Conservation (phyloP, 148 eudicot species). For the Rhododendron simsii region DNA sequence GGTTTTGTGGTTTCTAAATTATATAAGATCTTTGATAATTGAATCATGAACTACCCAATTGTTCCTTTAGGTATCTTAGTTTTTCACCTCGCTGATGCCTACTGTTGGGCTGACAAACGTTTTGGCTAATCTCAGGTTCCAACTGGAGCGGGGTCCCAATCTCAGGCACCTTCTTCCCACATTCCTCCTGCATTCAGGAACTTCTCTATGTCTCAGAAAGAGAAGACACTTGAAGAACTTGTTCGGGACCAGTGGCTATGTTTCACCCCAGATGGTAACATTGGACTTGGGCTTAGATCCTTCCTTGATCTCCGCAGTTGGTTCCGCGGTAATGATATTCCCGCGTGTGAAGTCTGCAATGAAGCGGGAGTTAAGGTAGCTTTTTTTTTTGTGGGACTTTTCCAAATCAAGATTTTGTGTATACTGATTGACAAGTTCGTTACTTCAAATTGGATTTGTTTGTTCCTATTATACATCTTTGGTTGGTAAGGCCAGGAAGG, state of each 20-base stretch:
- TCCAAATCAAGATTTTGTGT: not conserved
- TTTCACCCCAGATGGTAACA: conserved; percentile 45
- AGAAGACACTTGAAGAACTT: conserved; percentile 73
- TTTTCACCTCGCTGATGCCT: not conserved
- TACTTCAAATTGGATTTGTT: not conserved
- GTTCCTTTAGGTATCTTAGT: not conserved
- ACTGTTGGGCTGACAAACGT: conserved; percentile 10
- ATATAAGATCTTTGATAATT: not conserved
- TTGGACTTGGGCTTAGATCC: conserved; percentile 91
- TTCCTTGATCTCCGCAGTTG: conserved; percentile 95
- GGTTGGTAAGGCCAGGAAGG: not conserved
- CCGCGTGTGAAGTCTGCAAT: conserved; percentile 84
- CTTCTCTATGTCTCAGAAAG: conserved; percentile 89
- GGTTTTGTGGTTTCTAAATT: conserved; percentile 36
- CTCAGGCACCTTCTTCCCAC: conserved; percentile 33
- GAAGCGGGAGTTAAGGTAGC: conserved; percentile 90
- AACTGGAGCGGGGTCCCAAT: conserved; percentile 44
- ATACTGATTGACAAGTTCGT: not conserved
- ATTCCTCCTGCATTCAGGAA: conserved; percentile 68
- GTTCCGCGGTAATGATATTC: conserved; percentile 78
- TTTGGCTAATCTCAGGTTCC: conserved; percentile 38
- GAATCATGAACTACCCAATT: not conserved
- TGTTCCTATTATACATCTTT: not conserved
- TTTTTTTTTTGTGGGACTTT: not conserved
- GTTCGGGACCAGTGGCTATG: conserved; percentile 79